Evolutionary conservation across 495 filamentous ascomycete genomes (phyloP), one percentile per base, ranked within the genome.

Genomic region (Podospora sp.): DNA sequence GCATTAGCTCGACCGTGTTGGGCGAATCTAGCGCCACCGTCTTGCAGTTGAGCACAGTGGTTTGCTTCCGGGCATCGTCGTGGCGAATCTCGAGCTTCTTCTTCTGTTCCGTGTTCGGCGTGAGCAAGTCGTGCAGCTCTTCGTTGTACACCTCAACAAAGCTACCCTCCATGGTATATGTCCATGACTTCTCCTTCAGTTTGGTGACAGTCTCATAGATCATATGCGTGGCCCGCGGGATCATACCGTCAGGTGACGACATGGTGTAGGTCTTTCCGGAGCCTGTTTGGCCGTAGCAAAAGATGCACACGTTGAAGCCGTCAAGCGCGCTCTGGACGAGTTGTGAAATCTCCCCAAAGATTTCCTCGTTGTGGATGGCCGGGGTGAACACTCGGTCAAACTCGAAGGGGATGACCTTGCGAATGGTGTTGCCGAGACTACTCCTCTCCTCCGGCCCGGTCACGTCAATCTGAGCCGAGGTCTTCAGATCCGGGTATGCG

Each of bases 111-210:
- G 88, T 82, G n/a, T 57, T 63, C 7, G 87, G 87, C 9, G 92
- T 91, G 12, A 99, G 87, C 2, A 99, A 82, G 76, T 99, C 95
- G 78, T 97, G 93, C 68, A 98, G 83, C 67, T 93, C 93, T 73
- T 99, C 95, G 71, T 99, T 98, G 85, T 99, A 98, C 26, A 99
- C 96, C 75, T 99, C 95, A n/a, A 99, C 88, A 72, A 98, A 99
- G 67, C 90, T 91, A 6, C 96, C 95, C 73, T 94, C 92, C 89
- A 99, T 96, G 0, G 85, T 90, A 75, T 98, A 99, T 33, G 84
- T 84, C 95, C 95, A 99, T 35, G 93, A 95, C 75, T 97, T 96
- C 68, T 93, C 92, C 70, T 91, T 86, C 20, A 99, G 81, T 49
- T 87, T 79, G 67, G 87, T 89, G 25, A 95, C 91, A 6, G 91